phyloP scores from a whole-genome alignment of 805 yeast genomes.

The Cyberlindnera galapagoensis region DNA sequence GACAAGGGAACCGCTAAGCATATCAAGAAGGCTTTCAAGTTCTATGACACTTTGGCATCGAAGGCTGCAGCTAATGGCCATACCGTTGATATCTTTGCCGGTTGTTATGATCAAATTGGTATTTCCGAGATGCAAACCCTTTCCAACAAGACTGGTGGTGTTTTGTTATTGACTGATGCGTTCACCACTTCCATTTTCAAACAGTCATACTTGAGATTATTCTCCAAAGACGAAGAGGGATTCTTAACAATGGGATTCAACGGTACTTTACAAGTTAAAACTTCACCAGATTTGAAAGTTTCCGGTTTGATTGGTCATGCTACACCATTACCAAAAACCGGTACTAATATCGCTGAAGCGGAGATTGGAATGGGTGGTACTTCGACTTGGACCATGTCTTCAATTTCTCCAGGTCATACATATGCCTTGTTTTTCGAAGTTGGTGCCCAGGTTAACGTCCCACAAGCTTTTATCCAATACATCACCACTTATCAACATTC shows the following conservation, averaged over 20 bases:
- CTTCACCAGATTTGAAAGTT: constrained; percentile 80
- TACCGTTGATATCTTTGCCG: constrained; percentile 85
- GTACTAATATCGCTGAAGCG: constrained; percentile 77
- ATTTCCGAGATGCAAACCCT: constrained; percentile 87
- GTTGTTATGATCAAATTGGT: constrained; percentile 95
- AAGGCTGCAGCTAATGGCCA: constrained; percentile 70
- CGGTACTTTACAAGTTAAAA: constrained; percentile 80
- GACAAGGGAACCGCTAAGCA: constrained; percentile 88
- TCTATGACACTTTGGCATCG: constrained; percentile 67
- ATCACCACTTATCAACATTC: constrained; percentile 92
- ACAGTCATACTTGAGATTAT: constrained; percentile 82
- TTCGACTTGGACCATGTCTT: constrained; percentile 78
- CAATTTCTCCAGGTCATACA: constrained; percentile 80
- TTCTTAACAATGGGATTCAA: constrained; percentile 85
- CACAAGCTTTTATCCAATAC: constrained; percentile 62
- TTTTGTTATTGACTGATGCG: constrained; percentile 80
- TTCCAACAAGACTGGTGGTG: constrained; percentile 86
- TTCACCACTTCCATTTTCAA: constrained; percentile 93
- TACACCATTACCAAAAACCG: constrained; percentile 54
- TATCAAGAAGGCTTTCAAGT: constrained; percentile 78
- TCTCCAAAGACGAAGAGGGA: constrained; percentile 82
- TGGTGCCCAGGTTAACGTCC: constrained; percentile 33
- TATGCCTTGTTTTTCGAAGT: constrained; percentile 89
- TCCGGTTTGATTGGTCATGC: constrained; percentile 95
- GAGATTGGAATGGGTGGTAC: constrained; percentile 95